Conservation (phyloP, 2,329 filamentous ascomycete genomes). For the Teratosphaeria pseudoeucalypti region DNA sequence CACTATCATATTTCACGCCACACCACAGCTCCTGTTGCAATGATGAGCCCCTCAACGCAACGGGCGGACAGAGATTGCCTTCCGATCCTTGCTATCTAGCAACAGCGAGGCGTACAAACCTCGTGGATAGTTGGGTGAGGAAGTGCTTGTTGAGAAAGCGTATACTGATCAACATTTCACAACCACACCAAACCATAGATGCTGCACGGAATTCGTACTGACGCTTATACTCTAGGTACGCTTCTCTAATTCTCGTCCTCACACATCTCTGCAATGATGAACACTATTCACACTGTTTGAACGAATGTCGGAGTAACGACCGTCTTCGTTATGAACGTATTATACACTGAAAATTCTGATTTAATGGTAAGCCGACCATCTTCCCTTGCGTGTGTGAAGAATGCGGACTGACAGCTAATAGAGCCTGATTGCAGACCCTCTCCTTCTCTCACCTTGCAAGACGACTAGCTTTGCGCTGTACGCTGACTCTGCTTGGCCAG, state of each 20-base stretch:
- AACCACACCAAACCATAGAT: not conserved
- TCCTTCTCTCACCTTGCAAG: not conserved
- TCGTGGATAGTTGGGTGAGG: slow-evolving; percentile 44
- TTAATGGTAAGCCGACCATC: slow-evolving; percentile 48
- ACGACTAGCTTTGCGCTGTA: not conserved
- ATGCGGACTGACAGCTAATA: slow-evolving; percentile 1
- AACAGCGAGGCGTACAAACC: slow-evolving; percentile 54
- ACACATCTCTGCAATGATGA: slow-evolving; percentile 47
- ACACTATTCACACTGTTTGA: slow-evolving; percentile 65
- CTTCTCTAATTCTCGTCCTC: not conserved
- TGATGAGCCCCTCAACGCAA: slow-evolving; percentile 57
- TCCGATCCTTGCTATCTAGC: slow-evolving; percentile 38
- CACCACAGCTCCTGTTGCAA: slow-evolving; percentile 22
- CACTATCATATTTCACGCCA: slow-evolving; percentile 2
- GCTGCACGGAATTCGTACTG: slow-evolving; percentile 4
- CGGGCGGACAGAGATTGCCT: slow-evolving; percentile 56
- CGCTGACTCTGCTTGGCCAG: not conserved
- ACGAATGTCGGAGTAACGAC: slow-evolving; percentile 39
- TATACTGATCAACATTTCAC: slow-evolving; percentile 44
- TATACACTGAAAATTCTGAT: slow-evolving; percentile 58
- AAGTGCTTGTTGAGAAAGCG: slow-evolving; percentile 59
- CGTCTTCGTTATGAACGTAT: slow-evolving; percentile 43
- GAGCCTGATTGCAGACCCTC: slow-evolving; percentile 1
- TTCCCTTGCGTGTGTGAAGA: not conserved
- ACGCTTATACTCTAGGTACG: slow-evolving; percentile 9